A percentile compares a stretch with the other conserved stretches of the same genome.
Conservation (phyloP, 139 green algal species). For the Limnomonas spitsbergensis region DNA sequence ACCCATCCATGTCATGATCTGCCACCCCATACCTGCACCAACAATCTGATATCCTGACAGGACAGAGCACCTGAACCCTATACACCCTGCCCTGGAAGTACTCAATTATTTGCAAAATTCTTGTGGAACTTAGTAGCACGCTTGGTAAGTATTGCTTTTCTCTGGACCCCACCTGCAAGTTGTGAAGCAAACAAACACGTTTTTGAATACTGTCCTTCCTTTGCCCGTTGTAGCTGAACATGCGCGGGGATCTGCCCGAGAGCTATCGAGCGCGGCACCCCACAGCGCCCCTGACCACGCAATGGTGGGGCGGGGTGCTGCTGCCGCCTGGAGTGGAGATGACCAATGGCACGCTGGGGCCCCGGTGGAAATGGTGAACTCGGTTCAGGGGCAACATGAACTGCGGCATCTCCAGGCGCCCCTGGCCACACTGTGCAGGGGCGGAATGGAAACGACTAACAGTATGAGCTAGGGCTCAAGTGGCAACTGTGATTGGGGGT, state of each 20-base stretch:
- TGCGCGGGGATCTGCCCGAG: conserved; percentile 23
- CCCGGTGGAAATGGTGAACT: conserved; percentile 18
- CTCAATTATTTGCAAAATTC: background rate
- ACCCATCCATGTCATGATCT: too few species aligned
- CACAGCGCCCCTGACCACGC: conserved; percentile 5
- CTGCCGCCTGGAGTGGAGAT: conserved; percentile 32
- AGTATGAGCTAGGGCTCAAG: too few species aligned
- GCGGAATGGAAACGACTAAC: too few species aligned
- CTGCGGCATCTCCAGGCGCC: too few species aligned
- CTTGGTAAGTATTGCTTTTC: background rate
- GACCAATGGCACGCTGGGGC: conserved; percentile 33
- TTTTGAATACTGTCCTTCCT: background rate
- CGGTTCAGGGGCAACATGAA: too few species aligned
- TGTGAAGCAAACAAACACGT: background rate
- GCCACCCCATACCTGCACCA: too few species aligned
- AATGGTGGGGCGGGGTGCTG: conserved; percentile 42
- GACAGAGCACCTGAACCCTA: background rate
- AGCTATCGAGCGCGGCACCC: conserved; percentile 15
- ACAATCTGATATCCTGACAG: background rate
- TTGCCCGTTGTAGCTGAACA: conserved; percentile 25
- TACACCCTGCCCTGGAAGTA: background rate
- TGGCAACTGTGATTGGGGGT: too few species aligned
- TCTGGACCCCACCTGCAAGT: background rate
- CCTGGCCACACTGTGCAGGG: too few species aligned
- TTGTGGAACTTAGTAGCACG: background rate